A percentile compares a stretch with the other conserved stretches of the same genome.
Evolutionary conservation across 2,329 filamentous ascomycete species (phyloP).

Genomic region (Reticulascus tulasneorum): DNA sequence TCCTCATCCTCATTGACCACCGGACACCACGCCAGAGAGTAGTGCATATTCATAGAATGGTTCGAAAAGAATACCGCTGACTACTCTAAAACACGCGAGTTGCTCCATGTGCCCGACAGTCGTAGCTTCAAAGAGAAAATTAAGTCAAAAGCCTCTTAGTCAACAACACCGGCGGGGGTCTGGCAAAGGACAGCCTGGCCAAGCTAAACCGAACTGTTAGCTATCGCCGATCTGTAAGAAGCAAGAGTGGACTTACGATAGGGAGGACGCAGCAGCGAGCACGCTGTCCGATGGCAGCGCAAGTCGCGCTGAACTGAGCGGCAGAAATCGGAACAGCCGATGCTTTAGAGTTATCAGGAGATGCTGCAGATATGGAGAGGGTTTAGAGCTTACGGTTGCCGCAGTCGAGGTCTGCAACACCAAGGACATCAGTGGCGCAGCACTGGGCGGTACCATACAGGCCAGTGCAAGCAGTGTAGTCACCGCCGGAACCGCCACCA

Average conservation of each 20-base stretch:
- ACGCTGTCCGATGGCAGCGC: slow-evolving; percentile 44
- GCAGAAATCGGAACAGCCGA: slow-evolving; percentile 29
- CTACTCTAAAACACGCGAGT: no score
- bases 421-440: slow-evolving; percentile 59
- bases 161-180: slow-evolving; percentile 22
- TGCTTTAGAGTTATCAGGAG: no score
- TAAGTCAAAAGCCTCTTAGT: slow-evolving; percentile 15
- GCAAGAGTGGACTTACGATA: slow-evolving; percentile 23
- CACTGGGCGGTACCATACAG: slow-evolving; percentile 46
- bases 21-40: no score
- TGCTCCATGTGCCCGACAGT: no score
- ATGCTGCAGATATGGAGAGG: no score
- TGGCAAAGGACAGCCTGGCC: slow-evolving; percentile 30
- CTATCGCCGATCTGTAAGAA: not conserved
- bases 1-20: no score
- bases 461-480: slow-evolving; percentile 36
- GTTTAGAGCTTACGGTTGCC: slow-evolving; percentile 27
- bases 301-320: slow-evolving; percentile 39
- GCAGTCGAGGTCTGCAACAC: slow-evolving; percentile 55
- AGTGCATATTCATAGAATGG: no score
- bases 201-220: slow-evolving; percentile 11
- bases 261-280: slow-evolving; percentile 57
- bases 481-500: not conserved
- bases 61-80: no score
- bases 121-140: no score